Base-by-base conservation (phyloP, 495 filamentous ascomycete species). In the Clohesyomyces aquaticus region DNA sequence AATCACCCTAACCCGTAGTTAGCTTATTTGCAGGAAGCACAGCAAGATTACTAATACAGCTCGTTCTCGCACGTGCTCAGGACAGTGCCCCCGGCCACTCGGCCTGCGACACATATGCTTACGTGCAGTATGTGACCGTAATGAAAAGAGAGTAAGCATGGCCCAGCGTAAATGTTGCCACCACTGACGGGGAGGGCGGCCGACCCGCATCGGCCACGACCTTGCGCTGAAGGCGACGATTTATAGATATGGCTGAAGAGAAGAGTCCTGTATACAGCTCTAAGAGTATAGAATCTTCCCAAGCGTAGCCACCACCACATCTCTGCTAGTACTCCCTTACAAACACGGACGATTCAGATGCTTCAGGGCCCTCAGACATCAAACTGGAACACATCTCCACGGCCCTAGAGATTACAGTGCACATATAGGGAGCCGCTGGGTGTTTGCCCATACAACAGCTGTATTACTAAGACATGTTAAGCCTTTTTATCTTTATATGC, bases 321-420 rank as follows among this genome's bases (percentile, higher is more conserved):
- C n/a, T 42, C 35, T 42, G 35, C 9, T n/a, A 42, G 35, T 42
- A 42, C 35, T 42, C 35, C 35, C 35, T 42, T n/a, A 42, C 35
- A n/a, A n/a, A 42, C n/a, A 47, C 21, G 43, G n/a, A 47, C 43
- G n/a, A 47, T 47, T n/a, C 21, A 47, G 18, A 47, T 18, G 6
- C 43, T n/a, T 18, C 43, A 47, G 8, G 43, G 18, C 43, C 43
- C 16, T 47, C 43, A 22, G 43, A 47, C 8, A n/a, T 47, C 21
- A 22, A 18, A 47, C 43, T 18, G 43, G n/a, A 47, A n/a, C 43
- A 47, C 43, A 47, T n/a, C 43, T 47, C 43, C n/a, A 47, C 43
- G 43, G 43, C 43, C n/a, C 43, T 47, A 22, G 43, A 47, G n/a
- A 47, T 47, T 47, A n/a, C 43, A 47, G 43, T 47, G 43, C 43